Percentiles rank a stretch among this genome's conserved stretches.
Evolutionary conservation across 768 basidiomycete genomes (phyloP).

Genomic region (Lentinula sp.): DNA sequence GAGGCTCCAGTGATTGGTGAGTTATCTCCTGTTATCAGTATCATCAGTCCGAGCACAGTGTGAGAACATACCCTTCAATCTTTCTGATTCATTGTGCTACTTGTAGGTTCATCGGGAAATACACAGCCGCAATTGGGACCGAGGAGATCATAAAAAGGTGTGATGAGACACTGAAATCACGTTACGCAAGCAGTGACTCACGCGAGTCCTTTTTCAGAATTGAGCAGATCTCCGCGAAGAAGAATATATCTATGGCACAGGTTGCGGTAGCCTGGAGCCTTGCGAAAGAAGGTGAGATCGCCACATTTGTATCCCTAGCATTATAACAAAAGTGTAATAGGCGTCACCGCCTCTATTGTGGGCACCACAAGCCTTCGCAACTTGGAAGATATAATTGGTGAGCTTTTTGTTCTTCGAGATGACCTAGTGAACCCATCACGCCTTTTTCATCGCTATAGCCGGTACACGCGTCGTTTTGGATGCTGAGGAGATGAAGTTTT

Average conservation of each 20-base stretch:
- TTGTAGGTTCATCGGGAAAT: conserved; percentile 7
- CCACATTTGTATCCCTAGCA: neutral
- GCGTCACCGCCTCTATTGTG: conserved; percentile 37
- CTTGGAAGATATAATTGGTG: conserved; percentile 33
- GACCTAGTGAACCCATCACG: neutral
- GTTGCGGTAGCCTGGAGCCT: conserved; percentile 39
- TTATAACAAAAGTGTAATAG: neutral
- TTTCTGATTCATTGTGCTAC: neutral
- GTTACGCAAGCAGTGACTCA: neutral
- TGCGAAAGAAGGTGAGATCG: conserved; percentile 21
- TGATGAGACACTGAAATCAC: conserved; percentile 14
- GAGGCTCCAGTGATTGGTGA: conserved; percentile 15
- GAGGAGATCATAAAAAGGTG: conserved; percentile 23
- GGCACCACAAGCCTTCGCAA: conserved; percentile 36
- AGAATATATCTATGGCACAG: conserved; percentile 39
- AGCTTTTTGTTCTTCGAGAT: neutral
- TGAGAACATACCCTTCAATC: neutral
- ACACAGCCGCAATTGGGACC: conserved; percentile 4
- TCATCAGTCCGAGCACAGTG: too few relatives aligned
- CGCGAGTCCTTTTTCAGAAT: conserved; percentile 21
- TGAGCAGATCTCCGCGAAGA: conserved; percentile 39
- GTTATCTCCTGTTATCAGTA: neutral
- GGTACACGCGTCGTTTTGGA: neutral
- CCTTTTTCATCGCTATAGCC: neutral
- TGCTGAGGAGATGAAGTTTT: conserved; percentile 31